Evolutionary conservation across 139 green algal genomes (phyloP).

Genomic region (Axilococcus clingmanii): DNA sequence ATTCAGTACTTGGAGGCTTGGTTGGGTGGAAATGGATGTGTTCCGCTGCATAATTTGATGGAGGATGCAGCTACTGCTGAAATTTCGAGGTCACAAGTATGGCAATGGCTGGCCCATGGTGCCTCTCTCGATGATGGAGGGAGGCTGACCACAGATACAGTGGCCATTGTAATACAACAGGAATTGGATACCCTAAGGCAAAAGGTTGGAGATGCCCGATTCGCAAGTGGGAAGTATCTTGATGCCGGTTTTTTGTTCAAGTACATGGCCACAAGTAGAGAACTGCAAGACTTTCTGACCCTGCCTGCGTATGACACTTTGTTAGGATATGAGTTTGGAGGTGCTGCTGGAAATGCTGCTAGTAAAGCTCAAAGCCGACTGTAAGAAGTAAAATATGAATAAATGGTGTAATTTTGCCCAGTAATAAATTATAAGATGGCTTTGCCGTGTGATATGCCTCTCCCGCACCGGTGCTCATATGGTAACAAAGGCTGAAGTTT

Average conservation of each 20-base stretch:
- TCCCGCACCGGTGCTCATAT: too few species aligned
- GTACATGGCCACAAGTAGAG: constrained; percentile 25
- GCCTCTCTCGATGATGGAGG: constrained; percentile 45
- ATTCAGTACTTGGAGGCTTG: constrained; percentile 80
- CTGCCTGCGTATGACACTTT: constrained; percentile 40
- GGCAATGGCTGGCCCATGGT: constrained; percentile 75
- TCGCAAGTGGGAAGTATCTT: constrained; percentile 37
- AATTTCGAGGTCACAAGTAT: constrained; percentile 70
- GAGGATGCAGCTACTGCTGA: constrained; percentile 87
- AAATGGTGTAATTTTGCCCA: too few species aligned
- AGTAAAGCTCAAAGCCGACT: too few species aligned
- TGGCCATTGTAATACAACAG: constrained; percentile 48
- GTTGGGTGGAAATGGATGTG: constrained; percentile 41
- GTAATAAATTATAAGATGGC: too few species aligned
- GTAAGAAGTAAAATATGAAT: too few species aligned
- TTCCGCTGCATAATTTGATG: constrained; percentile 82
- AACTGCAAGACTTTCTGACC: constrained; percentile 56
- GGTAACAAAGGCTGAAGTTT: too few species aligned
- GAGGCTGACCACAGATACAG: constrained; percentile 26
- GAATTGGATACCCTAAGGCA: constrained; percentile 42
- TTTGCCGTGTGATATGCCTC: too few species aligned
- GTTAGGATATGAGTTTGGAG: constrained; percentile 2
- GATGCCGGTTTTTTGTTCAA: constrained; percentile 48
- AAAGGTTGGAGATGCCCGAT: constrained; percentile 30
- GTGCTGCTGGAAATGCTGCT: too few species aligned